phyloP scores from a whole-genome alignment of 768 basidiomycete genomes.

The Hygrocybe punicea region DNA sequence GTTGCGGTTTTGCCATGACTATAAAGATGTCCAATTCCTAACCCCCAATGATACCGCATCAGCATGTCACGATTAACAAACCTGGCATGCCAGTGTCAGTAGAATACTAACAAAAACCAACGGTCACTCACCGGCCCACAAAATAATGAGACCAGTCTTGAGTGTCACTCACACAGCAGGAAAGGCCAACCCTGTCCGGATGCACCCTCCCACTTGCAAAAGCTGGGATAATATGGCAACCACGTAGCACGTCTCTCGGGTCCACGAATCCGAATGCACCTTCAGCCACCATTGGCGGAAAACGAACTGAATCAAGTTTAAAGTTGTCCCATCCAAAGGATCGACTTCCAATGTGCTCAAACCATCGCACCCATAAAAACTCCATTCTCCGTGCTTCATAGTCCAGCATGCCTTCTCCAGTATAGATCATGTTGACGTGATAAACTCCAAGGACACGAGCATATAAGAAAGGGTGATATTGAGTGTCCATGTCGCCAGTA shows the following conservation, averaged over 20 bases:
- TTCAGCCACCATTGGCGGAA: slow-evolving; percentile 6
- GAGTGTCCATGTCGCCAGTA: neutral
- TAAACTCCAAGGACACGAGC: slow-evolving; percentile 3
- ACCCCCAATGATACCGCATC: slow-evolving; percentile 21
- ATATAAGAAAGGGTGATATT: slow-evolving; percentile 11
- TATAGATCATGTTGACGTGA: slow-evolving; percentile 14
- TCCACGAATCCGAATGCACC: slow-evolving; percentile 23
- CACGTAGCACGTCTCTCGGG: slow-evolving; percentile 13
- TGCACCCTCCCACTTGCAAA: slow-evolving; percentile 9
- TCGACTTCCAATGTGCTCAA: neutral
- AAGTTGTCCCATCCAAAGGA: neutral
- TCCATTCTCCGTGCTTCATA: slow-evolving; percentile 1
- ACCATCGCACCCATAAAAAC: slow-evolving; percentile 18
- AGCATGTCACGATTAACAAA: slow-evolving; percentile 27
- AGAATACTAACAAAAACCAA: neutral
- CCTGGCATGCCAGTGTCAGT: slow-evolving; percentile 6
- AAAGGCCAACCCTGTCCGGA: slow-evolving; percentile 10
- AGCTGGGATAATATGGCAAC: slow-evolving; percentile 16
- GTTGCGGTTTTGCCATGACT: neutral
- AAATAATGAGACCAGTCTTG: slow-evolving; percentile 32
- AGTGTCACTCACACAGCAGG: neutral
- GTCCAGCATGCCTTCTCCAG: slow-evolving; percentile 6
- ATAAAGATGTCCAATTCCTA: neutral
- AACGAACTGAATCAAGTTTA: slow-evolving; percentile 5
- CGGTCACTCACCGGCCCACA: slow-evolving; percentile 34